Conservation (phyloP, 1,139 yeast species). For the Yamadazyma oceani region DNA sequence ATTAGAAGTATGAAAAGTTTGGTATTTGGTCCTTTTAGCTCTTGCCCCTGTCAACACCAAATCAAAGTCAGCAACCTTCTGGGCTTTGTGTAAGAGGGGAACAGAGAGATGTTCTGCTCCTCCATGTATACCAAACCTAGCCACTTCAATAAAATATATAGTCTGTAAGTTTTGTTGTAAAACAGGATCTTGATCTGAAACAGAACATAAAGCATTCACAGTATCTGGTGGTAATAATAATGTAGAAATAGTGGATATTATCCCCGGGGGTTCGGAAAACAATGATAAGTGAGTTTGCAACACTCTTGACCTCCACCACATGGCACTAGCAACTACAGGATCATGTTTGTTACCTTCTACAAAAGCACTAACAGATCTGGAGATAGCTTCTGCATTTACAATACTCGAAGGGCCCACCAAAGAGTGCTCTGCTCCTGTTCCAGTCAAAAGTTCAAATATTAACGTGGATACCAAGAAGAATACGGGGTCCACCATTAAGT, state of each 20-base stretch:
- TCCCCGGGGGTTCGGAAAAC: conserved; percentile 56
- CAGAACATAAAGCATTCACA: conserved; percentile 30
- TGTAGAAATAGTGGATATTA: conserved; percentile 42
- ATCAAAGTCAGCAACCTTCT: conserved; percentile 56
- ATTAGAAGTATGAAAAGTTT: conserved; percentile 66
- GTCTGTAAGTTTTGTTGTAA: conserved; percentile 41
- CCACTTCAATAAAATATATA: conserved; percentile 61
- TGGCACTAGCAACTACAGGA: conserved; percentile 45
- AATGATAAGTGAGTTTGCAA: conserved; percentile 62
- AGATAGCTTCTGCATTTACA: conserved; percentile 21
- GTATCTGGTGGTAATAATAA: conserved; percentile 35
- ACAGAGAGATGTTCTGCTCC: conserved; percentile 58
- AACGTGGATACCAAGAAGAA: conserved; percentile 48
- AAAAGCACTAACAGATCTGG: conserved; percentile 9
- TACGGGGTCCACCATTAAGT: conserved; percentile 55
- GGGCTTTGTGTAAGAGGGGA: conserved; percentile 53
- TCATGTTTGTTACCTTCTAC: conserved; percentile 10
- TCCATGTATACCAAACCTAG: conserved; percentile 61
- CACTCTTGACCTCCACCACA: conserved; percentile 77
- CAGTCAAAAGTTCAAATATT: conserved; percentile 51
- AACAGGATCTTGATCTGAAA: conserved; percentile 23
- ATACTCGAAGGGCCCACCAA: conserved; percentile 24
- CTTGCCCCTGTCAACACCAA: conserved; percentile 81
- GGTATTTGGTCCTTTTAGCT: conserved; percentile 86
- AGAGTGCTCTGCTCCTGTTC: conserved; percentile 29